Percentiles rank a stretch among this genome's conserved stretches.
phyloP scores from a whole-genome alignment of 108 stramenopile species.

The Cyclotella sp. region DNA sequence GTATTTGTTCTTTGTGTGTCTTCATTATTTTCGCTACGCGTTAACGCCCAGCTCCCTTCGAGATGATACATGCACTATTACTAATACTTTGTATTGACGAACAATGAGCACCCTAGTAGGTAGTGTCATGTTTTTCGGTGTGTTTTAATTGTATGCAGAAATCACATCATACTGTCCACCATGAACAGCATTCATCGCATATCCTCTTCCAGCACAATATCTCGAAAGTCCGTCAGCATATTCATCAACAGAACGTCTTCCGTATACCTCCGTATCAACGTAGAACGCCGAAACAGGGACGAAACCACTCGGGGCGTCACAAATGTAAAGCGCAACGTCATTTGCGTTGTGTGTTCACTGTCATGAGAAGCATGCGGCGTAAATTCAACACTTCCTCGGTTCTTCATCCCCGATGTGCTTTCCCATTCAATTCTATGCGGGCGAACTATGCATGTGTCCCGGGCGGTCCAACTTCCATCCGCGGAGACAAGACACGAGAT shows the following conservation, averaged over 20 bases:
- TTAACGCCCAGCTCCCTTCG: no score
- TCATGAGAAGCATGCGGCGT: neutral
- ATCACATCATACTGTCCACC: no score
- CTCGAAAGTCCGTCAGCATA: slow-evolving; percentile 71
- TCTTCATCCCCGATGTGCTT: slow-evolving; percentile 72
- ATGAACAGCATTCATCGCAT: slow-evolving; percentile 11
- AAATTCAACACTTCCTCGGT: slow-evolving; percentile 66
- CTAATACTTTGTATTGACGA: no score
- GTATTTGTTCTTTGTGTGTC: no score
- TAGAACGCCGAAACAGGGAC: slow-evolving; percentile 58
- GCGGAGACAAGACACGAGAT: no score
- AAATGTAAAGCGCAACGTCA: slow-evolving; percentile 69
- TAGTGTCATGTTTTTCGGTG: no score
- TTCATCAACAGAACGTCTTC: slow-evolving; percentile 66
- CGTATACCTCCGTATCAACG: slow-evolving; percentile 55
- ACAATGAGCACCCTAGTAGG: no score
- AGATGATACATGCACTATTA: no score
- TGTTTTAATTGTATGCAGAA: no score
- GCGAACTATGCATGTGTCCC: slow-evolving; percentile 52
- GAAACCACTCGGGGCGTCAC: slow-evolving; percentile 66
- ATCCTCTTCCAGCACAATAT: slow-evolving; percentile 65
- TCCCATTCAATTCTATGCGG: slow-evolving; percentile 77
- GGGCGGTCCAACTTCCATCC: slow-evolving; percentile 62
- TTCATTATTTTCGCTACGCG: no score
- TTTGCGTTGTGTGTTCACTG: slow-evolving; percentile 43